A percentile compares a stretch with the other conserved stretches of the same genome.
Evolutionary conservation across 768 basidiomycete species (phyloP).

Genomic region (Tulasnella sp.): DNA sequence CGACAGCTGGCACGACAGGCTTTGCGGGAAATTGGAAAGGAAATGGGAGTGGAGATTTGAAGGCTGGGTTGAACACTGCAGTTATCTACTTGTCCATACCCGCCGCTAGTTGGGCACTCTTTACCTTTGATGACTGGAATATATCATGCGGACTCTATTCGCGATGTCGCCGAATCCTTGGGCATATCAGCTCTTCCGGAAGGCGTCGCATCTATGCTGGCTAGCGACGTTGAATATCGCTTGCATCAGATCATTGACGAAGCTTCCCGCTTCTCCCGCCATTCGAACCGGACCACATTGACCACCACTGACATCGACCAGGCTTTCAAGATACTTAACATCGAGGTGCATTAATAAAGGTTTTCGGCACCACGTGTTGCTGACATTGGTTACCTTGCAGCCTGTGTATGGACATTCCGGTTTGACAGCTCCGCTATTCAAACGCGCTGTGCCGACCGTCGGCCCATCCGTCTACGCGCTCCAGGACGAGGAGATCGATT

Average conservation of each 20-base stretch:
- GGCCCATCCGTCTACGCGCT: constrained; percentile 76
- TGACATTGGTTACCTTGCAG: constrained; percentile 18
- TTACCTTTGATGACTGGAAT: not conserved
- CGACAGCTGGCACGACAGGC: constrained; percentile 54
- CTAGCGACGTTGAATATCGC: constrained; percentile 94
- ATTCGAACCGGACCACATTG: constrained; percentile 81
- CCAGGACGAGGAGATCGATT: constrained; percentile 96
- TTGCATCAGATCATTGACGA: constrained; percentile 96
- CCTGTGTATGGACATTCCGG: constrained; percentile 81
- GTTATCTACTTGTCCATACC: no score
- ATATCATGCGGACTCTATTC: constrained; percentile 13
- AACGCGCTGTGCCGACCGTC: constrained; percentile 29
- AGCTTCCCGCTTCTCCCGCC: constrained; percentile 93
- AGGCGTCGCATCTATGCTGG: constrained; percentile 67
- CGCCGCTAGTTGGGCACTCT: no score
- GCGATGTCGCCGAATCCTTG: constrained; percentile 89
- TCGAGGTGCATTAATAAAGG: constrained; percentile 39
- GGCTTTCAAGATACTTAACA: constrained; percentile 86
- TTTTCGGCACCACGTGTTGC: no score
- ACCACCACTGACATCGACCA: constrained; percentile 86
- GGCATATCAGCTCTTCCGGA: constrained; percentile 67
- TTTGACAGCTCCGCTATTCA: constrained; percentile 50
- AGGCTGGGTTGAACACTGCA: no score
- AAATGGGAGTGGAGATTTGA: constrained; percentile 41
- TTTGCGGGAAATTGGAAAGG: constrained; percentile 56